phyloP scores from a whole-genome alignment of 257 asterid species.

The Nicotiana benthamiana region DNA sequence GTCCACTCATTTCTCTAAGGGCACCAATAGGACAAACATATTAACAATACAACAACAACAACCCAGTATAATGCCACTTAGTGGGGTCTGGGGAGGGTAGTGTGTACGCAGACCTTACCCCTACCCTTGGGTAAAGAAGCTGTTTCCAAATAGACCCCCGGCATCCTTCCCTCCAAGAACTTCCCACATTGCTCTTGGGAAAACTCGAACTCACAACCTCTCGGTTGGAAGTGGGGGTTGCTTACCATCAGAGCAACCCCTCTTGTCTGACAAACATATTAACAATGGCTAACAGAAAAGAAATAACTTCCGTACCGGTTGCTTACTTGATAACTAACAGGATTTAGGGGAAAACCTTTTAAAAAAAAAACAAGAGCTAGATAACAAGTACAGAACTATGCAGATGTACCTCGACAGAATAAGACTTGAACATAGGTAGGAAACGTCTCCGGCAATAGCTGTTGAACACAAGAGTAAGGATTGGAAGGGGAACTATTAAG shows the following conservation, averaged over 20 bases:
- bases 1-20: background rate
- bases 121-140: too few relatives aligned
- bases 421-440: constrained; percentile 68
- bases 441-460: constrained; percentile 80
- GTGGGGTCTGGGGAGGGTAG: too few relatives aligned
- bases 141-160: too few relatives aligned
- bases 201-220: too few relatives aligned
- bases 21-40: background rate
- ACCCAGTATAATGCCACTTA: too few relatives aligned
- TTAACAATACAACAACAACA: too few relatives aligned
- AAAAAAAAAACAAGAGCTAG: background rate
- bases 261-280: too few relatives aligned
- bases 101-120: too few relatives aligned
- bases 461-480: constrained; percentile 81
- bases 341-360: background rate
- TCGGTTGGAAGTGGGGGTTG: too few relatives aligned
- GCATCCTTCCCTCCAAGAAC: too few relatives aligned
- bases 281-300: background rate
- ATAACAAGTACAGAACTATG: background rate
- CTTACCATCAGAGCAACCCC: too few relatives aligned
- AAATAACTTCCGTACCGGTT: background rate
- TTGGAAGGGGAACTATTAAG: constrained; percentile 76
- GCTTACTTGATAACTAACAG: background rate
- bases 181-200: too few relatives aligned
- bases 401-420: constrained; percentile 71